These are phyloP conservation scores for Zymoseptoria ardabiliae DNA, from an alignment of 2,329 filamentous ascomycete genomes.

Conservation along the genomic window DNA sequence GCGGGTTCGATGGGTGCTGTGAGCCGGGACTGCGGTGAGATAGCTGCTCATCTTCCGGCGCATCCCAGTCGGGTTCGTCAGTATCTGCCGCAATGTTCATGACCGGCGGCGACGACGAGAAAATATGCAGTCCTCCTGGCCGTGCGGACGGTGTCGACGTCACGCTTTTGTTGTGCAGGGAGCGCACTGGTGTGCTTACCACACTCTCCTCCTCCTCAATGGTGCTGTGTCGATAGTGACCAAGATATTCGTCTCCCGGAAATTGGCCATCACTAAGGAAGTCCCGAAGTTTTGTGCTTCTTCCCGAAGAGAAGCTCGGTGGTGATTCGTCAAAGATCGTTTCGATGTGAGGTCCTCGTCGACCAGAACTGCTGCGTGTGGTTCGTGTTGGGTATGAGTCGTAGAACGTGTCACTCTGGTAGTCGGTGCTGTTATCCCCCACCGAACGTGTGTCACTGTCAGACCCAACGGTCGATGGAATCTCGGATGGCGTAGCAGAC, in stretches of 20 bases:
- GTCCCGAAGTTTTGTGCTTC: slow-evolving; percentile 38
- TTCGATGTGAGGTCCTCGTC: slow-evolving; percentile 64
- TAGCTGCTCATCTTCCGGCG: slow-evolving; percentile 24
- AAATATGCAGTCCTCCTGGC: slow-evolving; percentile 25
- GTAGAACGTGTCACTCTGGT: slow-evolving; percentile 68
- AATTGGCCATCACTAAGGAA: slow-evolving; percentile 43
- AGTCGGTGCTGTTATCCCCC: slow-evolving; percentile 72
- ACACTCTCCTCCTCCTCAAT: slow-evolving; percentile 45
- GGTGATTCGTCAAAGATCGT: slow-evolving; percentile 75
- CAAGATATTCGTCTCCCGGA: slow-evolving; percentile 28
- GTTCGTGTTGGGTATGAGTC: slow-evolving; percentile 68
- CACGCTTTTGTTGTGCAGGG: slow-evolving; percentile 31
- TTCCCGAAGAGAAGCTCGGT: slow-evolving; percentile 25
- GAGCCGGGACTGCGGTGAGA: slow-evolving; percentile 26
- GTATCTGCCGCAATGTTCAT: slow-evolving; percentile 35
- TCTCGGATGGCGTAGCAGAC: slow-evolving; percentile 52
- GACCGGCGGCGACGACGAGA: slow-evolving; percentile 40
- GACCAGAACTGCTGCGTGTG: slow-evolving; percentile 58
- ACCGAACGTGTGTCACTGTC: slow-evolving; percentile 62
- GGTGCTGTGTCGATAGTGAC: slow-evolving; percentile 37
- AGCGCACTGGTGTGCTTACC: slow-evolving; percentile 40
- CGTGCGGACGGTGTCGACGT: slow-evolving; percentile 31
- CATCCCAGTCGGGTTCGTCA: slow-evolving; percentile 31
- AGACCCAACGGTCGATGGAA: slow-evolving; percentile 55
- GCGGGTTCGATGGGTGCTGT: slow-evolving; percentile 28